phyloP scores from a whole-genome alignment of 805 yeast genomes.

The Schizosaccharomyces osmophilus region DNA sequence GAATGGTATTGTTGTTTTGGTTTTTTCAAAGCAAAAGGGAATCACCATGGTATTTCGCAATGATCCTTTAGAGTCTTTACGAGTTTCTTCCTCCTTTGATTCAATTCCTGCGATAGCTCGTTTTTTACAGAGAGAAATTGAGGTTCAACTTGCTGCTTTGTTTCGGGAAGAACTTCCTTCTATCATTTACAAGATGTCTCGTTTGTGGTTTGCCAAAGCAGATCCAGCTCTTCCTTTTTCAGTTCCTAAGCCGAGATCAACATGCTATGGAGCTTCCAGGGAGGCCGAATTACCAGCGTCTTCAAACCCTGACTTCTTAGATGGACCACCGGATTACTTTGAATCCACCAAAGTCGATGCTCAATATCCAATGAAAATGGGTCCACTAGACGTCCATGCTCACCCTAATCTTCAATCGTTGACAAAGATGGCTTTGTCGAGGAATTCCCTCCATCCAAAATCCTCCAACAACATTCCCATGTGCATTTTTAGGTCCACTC shows the following conservation, averaged over 20 bases:
- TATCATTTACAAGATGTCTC: slow-evolving; percentile 48
- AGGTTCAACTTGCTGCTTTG: slow-evolving; percentile 50
- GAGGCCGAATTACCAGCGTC: background rate
- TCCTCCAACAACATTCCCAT: background rate
- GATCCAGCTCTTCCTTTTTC: background rate
- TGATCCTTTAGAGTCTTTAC: slow-evolving; percentile 66
- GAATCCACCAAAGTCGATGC: background rate
- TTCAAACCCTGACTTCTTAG: background rate
- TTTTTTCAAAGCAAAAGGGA: slow-evolving; percentile 59
- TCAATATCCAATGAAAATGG: background rate
- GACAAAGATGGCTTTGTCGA: background rate
- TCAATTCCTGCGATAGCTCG: slow-evolving; percentile 62
- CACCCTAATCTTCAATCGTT: background rate
- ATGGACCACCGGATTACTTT: background rate
- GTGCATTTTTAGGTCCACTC: background rate
- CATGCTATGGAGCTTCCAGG: too few relatives aligned
- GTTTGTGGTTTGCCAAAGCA: slow-evolving; percentile 23
- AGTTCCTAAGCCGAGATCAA: too few relatives aligned
- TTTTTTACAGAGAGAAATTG: slow-evolving; percentile 61
- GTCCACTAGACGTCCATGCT: background rate
- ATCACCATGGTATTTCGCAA: slow-evolving; percentile 67
- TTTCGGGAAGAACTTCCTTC: slow-evolving; percentile 70
- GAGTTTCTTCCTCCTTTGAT: slow-evolving; percentile 70
- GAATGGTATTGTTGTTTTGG: slow-evolving; percentile 64
- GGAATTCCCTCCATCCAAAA: background rate